Conservation (phyloP, 2,329 filamentous ascomycete species). For the Neurospora sp. region DNA sequence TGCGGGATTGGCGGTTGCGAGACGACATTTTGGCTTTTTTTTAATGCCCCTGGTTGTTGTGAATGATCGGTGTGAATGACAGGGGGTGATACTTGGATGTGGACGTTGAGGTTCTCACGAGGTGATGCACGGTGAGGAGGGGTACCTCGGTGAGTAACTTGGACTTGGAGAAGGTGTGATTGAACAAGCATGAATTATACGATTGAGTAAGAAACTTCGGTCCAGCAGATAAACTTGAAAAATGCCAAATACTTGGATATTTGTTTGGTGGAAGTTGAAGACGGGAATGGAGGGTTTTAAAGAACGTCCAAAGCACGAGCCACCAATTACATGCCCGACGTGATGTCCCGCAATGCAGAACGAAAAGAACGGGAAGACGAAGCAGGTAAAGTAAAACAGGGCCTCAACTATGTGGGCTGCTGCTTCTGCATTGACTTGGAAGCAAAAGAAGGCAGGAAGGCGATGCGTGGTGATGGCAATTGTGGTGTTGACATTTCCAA, state of each 20-base stretch:
- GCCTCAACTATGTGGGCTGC: neutral
- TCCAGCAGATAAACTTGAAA: neutral
- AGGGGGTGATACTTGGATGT: neutral
- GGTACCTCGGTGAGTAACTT: neutral
- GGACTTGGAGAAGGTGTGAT: neutral
- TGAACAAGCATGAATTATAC: neutral
- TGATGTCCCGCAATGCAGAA: neutral
- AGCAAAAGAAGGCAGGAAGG: neutral
- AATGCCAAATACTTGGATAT: neutral
- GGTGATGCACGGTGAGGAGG: neutral
- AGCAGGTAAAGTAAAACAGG: neutral
- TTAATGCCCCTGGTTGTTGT: neutral
- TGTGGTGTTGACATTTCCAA: neutral
- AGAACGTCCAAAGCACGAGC: neutral
- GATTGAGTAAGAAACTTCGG: neutral
- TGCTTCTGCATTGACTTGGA: neutral
- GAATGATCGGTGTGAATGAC: neutral
- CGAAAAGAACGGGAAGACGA: neutral
- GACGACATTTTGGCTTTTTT: constrained; percentile 14
- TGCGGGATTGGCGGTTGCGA: constrained; percentile 22
- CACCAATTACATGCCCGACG: neutral
- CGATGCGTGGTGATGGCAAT: neutral
- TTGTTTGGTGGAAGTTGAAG: neutral
- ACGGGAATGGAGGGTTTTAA: neutral
- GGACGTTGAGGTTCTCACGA: neutral